Base-by-base conservation (phyloP, 2,329 filamentous ascomycete species). In the Alternaria sp. region DNA sequence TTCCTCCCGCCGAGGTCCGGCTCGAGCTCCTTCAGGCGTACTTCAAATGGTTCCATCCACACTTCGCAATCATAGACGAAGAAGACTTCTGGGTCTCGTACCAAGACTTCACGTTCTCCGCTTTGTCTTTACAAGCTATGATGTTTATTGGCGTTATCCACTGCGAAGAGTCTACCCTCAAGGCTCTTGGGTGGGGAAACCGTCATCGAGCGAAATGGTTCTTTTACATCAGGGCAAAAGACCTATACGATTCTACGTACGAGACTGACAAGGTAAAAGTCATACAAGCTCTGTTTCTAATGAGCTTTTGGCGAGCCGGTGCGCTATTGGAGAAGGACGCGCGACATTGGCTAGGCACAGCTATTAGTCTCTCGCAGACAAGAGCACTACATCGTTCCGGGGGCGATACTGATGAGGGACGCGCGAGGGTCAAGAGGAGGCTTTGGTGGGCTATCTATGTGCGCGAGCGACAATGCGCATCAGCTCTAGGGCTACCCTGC, bases 391-490 rank as follows among this genome's bases (percentile, higher is more conserved):
- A 85, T 66, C 76, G 83, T 6, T 72, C 72, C 13, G 64, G 67
- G 11, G 70, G 61, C 7, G 70, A 66, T 23, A 57, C 59, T 3
- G 73, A 78, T 17, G 61, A 69, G 4, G 72, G 70, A n/a, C 63
- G 77, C 4, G 74, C 76, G n/a, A 75, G 76, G 61, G 65, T 86
- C 32, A 81, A 83, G 67, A 81, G 83, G 59, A 72, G 85, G 6
- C 82, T 87, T 7, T 87, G 85, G 84, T 87, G 85, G 85, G 83
- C 84, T 6, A 81, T 86, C 8, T 86, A 87, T 57, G 79, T 85
- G 50, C 77, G 84, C 10, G 84, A 86, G 56, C 80, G 83, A 49
- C 84, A 86, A 68, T 82, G 80, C 23, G 80, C 82, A 1, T 80
- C 82, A 3, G 81, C 83, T 10, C 66, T 83, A 6, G 83, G 84